These are phyloP conservation scores for Crucihimalaya himalaica DNA, from an alignment of 345 rosid genomes.

Conservation along the genomic window DNA sequence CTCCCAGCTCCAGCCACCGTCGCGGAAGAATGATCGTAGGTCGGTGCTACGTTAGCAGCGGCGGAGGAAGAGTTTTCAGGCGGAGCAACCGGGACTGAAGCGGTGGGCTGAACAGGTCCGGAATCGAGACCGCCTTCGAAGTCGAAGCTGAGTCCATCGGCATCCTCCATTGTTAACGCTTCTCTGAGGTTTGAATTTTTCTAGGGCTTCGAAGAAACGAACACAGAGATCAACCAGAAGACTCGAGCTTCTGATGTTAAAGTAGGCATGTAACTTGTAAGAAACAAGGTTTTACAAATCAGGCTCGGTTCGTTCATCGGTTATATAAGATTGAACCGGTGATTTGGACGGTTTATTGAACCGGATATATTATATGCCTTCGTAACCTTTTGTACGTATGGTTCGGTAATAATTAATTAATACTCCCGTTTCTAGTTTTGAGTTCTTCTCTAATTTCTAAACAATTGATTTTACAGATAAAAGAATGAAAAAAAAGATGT, in stretches of 20 bases:
- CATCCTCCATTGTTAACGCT: slow-evolving; percentile 56
- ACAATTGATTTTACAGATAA: no score
- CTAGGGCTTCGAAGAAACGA: slow-evolving; percentile 15
- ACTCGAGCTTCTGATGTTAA: slow-evolving; percentile 5
- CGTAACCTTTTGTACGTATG: no score
- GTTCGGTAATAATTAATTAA: no score
- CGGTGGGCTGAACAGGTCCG: slow-evolving; percentile 52
- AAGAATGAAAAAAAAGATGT: no score
- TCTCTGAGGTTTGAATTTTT: neutral
- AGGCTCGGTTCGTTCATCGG: slow-evolving; percentile 19
- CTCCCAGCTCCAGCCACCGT: slow-evolving; percentile 51
- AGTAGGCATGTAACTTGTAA: neutral
- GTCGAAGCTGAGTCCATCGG: slow-evolving; percentile 97
- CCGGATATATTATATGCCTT: neutral
- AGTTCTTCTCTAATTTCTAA: no score
- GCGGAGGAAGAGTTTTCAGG: slow-evolving; percentile 49
- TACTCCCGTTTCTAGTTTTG: no score
- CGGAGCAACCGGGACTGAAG: slow-evolving; percentile 61
- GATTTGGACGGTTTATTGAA: neutral
- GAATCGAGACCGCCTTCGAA: slow-evolving; percentile 95
- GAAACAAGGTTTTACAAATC: neutral
- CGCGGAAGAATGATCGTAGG: slow-evolving; percentile 27
- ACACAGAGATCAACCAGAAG: neutral
- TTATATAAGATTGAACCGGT: slow-evolving; percentile 1
- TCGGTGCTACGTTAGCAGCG: slow-evolving; percentile 30